Percentiles rank a stretch among this genome's conserved stretches.
These are phyloP conservation scores for Crucihimalaya himalaica DNA, from an alignment of 345 rosid species.

Conservation along the genomic window DNA sequence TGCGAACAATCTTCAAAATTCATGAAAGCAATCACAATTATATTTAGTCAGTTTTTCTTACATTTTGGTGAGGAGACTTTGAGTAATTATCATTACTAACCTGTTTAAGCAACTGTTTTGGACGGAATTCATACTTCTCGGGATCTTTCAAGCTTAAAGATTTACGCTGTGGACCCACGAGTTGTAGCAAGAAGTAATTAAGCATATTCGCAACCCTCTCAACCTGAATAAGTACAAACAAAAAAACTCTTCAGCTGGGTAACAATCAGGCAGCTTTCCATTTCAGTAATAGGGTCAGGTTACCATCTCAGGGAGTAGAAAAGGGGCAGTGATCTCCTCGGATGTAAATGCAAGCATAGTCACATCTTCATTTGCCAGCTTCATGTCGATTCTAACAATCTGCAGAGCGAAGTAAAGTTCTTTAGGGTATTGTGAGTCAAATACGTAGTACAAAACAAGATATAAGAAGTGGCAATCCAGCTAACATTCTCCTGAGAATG, in stretches of 20 bases:
- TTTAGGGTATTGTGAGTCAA: slow-evolving; percentile 14
- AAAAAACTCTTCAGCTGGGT: slow-evolving; percentile 7
- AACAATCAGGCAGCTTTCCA: not conserved
- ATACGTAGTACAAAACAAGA: not conserved
- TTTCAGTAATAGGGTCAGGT: not conserved
- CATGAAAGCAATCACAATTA: slow-evolving; percentile 17
- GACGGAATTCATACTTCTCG: slow-evolving; percentile 95
- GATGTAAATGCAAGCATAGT: slow-evolving; percentile 92
- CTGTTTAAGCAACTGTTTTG: slow-evolving; percentile 93
- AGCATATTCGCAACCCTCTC: slow-evolving; percentile 99
- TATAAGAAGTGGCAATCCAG: slow-evolving; percentile 20
- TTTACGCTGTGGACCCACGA: slow-evolving; percentile 95
- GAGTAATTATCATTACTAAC: slow-evolving; percentile 43
- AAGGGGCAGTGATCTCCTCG: slow-evolving; percentile 92
- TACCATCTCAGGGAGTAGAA: slow-evolving; percentile 99
- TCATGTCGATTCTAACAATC: slow-evolving; percentile 95
- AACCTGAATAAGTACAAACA: slow-evolving; percentile 55
- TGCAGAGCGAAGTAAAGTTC: slow-evolving; percentile 39
- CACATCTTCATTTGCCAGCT: slow-evolving; percentile 98
- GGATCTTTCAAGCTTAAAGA: slow-evolving; percentile 92
- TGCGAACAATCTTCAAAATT: slow-evolving; percentile 76
- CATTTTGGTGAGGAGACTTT: not conserved
- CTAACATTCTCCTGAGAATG: slow-evolving; percentile 95
- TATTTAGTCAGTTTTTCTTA: not conserved
- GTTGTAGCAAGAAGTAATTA: slow-evolving; percentile 92